Base-by-base conservation (phyloP, 2,329 filamentous ascomycete species). In the Aspergillus intermedius region DNA sequence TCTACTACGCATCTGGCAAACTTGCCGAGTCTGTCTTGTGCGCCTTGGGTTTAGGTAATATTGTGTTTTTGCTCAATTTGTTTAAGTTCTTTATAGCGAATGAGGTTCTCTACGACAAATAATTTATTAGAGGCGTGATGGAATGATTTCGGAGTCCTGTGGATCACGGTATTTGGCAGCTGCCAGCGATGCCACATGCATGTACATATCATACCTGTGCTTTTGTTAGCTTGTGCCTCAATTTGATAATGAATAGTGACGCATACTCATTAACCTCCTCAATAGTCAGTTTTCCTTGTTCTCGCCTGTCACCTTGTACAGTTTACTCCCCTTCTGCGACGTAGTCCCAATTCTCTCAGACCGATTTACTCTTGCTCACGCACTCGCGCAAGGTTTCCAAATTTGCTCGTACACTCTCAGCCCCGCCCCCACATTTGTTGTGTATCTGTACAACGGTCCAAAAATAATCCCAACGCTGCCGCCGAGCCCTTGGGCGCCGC, bases 401-500 rank as follows among this genome's bases (percentile, higher is more conserved):
- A 62, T 32, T 17, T 46, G 51, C 47, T 67, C 60, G 39, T 65
- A 67, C 8, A 65, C 37, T 12, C 21, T 42, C 21, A 67, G 44
- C 1, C 59, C 57, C 7, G 60, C 55, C 0, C 40, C n/a, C 0
- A 63, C 46, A 8, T 49, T 51, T 40, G 58, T 56, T 6, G 55
- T 34, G 2, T 56, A 48, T 1, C 51, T 46, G 47, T 60, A 62
- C 5, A 46, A 50, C n/a, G 49, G 52, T 13, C 59, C 47, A 55
- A 71, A 71, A 13, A 72, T 53, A 4, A 69, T 54, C 0, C 68
- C 5, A 72, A 45, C 1, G 65, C 67, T 0, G 60, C 70, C 4
- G 69, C 69, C 58, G 35, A 69, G 66, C 15, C 64, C 67, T 41
- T 65, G 62, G 1, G 68, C 69, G 10, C 68, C 69, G 57, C 60